These are phyloP conservation scores for Phytophthora sp. DNA, from an alignment of 352 stramenopile species.

Conservation along the genomic window DNA sequence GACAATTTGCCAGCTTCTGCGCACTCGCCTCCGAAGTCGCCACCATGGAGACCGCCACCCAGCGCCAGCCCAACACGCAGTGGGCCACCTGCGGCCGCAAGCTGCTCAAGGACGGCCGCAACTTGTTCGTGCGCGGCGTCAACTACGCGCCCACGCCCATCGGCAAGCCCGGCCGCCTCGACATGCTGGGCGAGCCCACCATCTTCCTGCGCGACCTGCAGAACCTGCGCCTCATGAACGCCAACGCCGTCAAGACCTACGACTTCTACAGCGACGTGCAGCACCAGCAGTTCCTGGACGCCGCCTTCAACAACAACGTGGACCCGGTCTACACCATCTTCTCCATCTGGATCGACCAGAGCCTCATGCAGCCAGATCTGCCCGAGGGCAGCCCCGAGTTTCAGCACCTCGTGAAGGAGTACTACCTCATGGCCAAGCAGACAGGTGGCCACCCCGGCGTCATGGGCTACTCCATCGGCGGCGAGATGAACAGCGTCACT, in stretches of 20 bases:
- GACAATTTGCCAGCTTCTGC: slow-evolving; percentile 11
- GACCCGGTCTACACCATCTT: slow-evolving; percentile 74
- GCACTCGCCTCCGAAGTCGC: background rate
- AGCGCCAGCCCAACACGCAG: slow-evolving; percentile 42
- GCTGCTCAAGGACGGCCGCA: slow-evolving; percentile 57
- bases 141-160: slow-evolving; percentile 80
- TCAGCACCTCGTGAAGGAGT: slow-evolving; percentile 53
- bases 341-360: slow-evolving; percentile 76
- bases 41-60: slow-evolving; percentile 8
- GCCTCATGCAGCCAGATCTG: slow-evolving; percentile 46
- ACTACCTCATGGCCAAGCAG: slow-evolving; percentile 66
- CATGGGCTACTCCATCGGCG: slow-evolving; percentile 79
- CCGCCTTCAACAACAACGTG: slow-evolving; percentile 62
- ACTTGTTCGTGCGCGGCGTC: slow-evolving; percentile 76
- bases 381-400: slow-evolving; percentile 41
- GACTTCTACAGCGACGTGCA: slow-evolving; percentile 62
- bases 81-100: slow-evolving; percentile 70
- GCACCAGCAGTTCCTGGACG: slow-evolving; percentile 61
- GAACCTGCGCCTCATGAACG: slow-evolving; percentile 76
- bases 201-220: slow-evolving; percentile 70
- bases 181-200: slow-evolving; percentile 57
- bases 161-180: slow-evolving; percentile 49
- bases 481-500: slow-evolving; percentile 78
- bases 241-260: slow-evolving; percentile 78
- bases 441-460: slow-evolving; percentile 55